Conservation (phyloP, 2,329 filamentous ascomycete species). For the Dothideomycetes sp. region DNA sequence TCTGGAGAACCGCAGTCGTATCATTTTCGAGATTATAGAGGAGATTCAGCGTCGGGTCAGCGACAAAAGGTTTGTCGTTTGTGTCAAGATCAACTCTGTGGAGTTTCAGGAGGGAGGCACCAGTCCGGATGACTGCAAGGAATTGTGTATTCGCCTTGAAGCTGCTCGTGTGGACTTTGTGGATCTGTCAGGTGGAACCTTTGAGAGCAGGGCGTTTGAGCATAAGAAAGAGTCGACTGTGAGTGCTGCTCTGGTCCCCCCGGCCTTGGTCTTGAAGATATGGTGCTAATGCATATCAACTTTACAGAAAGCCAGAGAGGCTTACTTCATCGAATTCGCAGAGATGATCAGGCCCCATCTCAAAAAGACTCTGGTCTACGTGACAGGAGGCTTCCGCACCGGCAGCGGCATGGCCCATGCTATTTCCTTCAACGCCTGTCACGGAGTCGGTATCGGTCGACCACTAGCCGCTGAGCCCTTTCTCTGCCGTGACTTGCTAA, state of each 20-base stretch:
- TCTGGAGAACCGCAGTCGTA: constrained; percentile 26
- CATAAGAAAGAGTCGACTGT: constrained; percentile 20
- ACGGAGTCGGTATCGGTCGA: constrained; percentile 19
- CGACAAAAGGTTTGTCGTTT: constrained; percentile 17
- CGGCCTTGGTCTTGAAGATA: too few relatives aligned
- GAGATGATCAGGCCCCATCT: constrained; percentile 18
- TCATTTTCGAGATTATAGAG: constrained; percentile 33
- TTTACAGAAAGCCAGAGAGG: constrained; percentile 17
- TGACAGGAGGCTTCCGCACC: constrained; percentile 21
- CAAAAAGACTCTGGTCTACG: constrained; percentile 20
- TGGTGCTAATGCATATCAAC: too few relatives aligned
- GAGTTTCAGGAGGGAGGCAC: constrained; percentile 19
- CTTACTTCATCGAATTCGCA: constrained; percentile 21
- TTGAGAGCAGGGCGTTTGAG: constrained; percentile 17
- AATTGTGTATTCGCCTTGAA: constrained; percentile 16
- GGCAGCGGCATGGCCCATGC: constrained; percentile 18
- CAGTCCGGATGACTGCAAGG: constrained; percentile 16
- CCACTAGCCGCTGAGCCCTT: constrained; percentile 19
- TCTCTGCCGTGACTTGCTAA: constrained; percentile 19
- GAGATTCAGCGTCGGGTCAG: too few relatives aligned
- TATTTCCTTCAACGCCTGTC: constrained; percentile 13
- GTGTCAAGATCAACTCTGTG: constrained; percentile 20
- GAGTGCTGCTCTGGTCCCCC: too few relatives aligned
- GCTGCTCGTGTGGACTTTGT: constrained; percentile 14
- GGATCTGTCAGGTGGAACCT: constrained; percentile 18